A percentile compares a stretch with the other conserved stretches of the same genome.
Evolutionary conservation across 441 rosid species (phyloP).

Genomic region (Corymbia calophylla): DNA sequence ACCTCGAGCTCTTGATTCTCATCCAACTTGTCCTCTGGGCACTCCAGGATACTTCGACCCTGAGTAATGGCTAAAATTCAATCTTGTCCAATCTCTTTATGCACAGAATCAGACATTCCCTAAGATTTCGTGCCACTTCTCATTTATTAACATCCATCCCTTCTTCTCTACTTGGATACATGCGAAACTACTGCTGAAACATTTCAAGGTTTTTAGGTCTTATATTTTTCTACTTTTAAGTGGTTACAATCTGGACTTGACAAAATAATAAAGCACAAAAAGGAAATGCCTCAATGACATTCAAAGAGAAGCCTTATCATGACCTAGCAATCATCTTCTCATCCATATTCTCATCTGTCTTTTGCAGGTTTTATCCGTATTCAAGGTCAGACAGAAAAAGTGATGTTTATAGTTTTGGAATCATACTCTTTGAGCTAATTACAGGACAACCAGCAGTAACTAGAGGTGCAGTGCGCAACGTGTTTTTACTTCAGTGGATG

Average conservation of each 20-base stretch:
- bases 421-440: not conserved
- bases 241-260: not conserved
- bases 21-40: not conserved
- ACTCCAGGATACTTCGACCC: not conserved
- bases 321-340: not conserved
- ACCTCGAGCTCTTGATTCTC: not conserved
- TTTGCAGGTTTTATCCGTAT: not conserved
- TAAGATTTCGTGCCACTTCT: not conserved
- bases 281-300: not conserved
- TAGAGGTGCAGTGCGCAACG: not conserved
- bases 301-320: not conserved
- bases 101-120: not conserved
- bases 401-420: not conserved
- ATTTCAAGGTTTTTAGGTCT: not conserved
- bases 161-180: not conserved
- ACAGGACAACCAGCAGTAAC: not conserved
- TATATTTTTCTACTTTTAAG: not conserved
- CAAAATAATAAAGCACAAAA: not conserved
- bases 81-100: not conserved
- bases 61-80: not conserved
- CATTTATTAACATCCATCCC: not conserved
- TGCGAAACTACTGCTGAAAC: not conserved
- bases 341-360: not conserved
- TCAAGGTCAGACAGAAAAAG: not conserved
- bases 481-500: not conserved